Evolutionary conservation across 202 grass and related monocot species (phyloP), one percentile per base, ranked within the genome.

Genomic region (Carex sylvatica): DNA sequence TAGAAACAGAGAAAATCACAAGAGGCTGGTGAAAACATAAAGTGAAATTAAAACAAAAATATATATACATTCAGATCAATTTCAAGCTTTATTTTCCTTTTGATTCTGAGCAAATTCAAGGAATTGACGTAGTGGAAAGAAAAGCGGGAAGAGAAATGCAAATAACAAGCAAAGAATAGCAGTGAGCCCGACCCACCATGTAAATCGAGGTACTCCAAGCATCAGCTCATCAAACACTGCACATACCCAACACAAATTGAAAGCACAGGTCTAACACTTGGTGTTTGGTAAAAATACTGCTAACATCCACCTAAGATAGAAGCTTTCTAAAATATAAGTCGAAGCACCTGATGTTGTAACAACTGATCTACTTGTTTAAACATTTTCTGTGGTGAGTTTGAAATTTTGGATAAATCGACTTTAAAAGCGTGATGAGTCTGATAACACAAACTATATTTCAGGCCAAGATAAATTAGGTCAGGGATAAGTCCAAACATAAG

Each of bases 191-290:
- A 93, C 78, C 91, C 89, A 89, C 96, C 88, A 96, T 55, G 96
- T 74, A 86, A 90, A 87, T 83, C 65, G 72, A 4, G 93, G 91
- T 81, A 96, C 90, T 70, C 96, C 89, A 51, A 99, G 81, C 79
- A 90, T 40, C 77, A 99, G 87, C 54, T 96, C 88, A 70, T 93
- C 96, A 9, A 93, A 99, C 47, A 92, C 96, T 99, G 89, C 85
- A 88, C 8, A 47, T 44, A 70, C 18, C 38, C 35, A 81, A 65
- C 40, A 80, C 13, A 65, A 49, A 22, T 36, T 80, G 19, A 61
- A 9, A 9, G 31, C 28, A 53, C 28, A 44, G 28, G 28, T 35
- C 58, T 18, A 36, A 58, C 15, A 77, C 15, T 19, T 77, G 7
- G 28, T 18, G 33, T 54, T 77, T 58, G 52, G 70, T 31, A 55